Conservation (phyloP, 805 yeast species). For the Kazachstania taianensis region DNA sequence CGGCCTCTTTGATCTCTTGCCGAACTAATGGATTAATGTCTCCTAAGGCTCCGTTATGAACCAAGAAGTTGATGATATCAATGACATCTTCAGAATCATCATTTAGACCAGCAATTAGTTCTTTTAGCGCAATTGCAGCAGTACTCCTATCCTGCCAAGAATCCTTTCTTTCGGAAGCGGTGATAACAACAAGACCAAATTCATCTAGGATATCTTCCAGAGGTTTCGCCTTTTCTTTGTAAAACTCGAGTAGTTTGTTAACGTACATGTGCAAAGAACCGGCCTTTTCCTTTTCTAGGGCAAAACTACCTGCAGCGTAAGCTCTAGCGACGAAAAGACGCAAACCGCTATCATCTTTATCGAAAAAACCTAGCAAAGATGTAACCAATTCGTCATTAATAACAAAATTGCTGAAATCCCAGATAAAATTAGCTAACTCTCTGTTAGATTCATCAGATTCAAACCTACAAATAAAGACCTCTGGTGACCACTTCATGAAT, state of each 20-base stretch:
- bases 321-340: conserved; percentile 67
- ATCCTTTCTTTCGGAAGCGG: conserved; percentile 54
- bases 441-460: conserved; percentile 58
- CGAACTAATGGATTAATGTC: conserved; percentile 67
- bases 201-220: conserved; percentile 70
- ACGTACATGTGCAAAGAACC: conserved; percentile 30
- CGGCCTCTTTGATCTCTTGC: conserved; percentile 84
- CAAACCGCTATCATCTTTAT: conserved; percentile 50
- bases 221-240: conserved; percentile 51
- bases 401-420: conserved; percentile 64
- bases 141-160: conserved; percentile 83
- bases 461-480: conserved; percentile 68
- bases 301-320: conserved; percentile 45
- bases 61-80: conserved; percentile 50
- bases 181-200: conserved; percentile 65
- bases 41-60: conserved; percentile 55
- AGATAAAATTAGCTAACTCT: conserved; percentile 65
- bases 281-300: conserved; percentile 22
- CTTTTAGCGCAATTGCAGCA: conserved; percentile 55
- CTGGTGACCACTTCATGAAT: conserved; percentile 43
- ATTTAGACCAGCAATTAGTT: conserved; percentile 41
- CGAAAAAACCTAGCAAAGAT: conserved; percentile 42
- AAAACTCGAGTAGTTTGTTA: conserved; percentile 42
- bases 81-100: conserved; percentile 34
- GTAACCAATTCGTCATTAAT: conserved; percentile 30